Percentiles rank a stretch among this genome's conserved stretches.
phyloP scores from a whole-genome alignment of 2,329 filamentous ascomycete species.

The Xylariaceae sp. region DNA sequence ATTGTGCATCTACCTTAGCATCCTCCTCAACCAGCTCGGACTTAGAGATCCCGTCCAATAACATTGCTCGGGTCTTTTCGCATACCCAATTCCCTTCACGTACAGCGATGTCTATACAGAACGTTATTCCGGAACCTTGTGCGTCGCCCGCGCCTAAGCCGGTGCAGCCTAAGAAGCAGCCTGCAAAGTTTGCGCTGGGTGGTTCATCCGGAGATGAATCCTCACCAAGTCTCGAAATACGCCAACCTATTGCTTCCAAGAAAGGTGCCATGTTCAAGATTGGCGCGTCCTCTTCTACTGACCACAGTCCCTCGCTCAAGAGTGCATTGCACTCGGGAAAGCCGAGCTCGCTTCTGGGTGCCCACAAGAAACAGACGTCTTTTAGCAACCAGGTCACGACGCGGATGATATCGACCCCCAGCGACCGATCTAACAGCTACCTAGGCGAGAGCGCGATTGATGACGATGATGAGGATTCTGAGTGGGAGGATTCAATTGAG shows the following conservation, averaged over 20 bases:
- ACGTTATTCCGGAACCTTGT: constrained; percentile 57
- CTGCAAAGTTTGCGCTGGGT: constrained; percentile 65
- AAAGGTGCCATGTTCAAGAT: constrained; percentile 47
- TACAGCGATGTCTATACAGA: constrained; percentile 47
- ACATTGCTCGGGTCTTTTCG: constrained; percentile 74
- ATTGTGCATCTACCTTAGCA: constrained; percentile 20
- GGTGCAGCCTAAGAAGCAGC: constrained; percentile 60
- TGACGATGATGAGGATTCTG: constrained; percentile 59
- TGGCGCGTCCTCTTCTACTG: constrained; percentile 61
- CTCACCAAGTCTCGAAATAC: constrained; percentile 53
- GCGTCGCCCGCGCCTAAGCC: constrained; percentile 57
- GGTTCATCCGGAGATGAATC: constrained; percentile 75
- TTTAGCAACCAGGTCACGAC: constrained; percentile 73
- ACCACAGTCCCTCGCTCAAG: constrained; percentile 65
- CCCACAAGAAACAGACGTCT: constrained; percentile 70
- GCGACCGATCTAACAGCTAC: constrained; percentile 56
- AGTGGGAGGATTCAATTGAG: constrained; percentile 64
- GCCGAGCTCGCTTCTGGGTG: constrained; percentile 37
- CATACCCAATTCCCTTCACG: constrained; percentile 57
- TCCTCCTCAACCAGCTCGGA: constrained; percentile 41
- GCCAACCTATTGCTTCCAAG: constrained; percentile 33
- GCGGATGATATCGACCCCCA: constrained; percentile 57
- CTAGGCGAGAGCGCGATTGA: constrained; percentile 80
- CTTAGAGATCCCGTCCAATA: constrained; percentile 29
- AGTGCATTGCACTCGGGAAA: constrained; percentile 45